A percentile compares a stretch with the other conserved stretches of the same genome.
Conservation (phyloP, 2,329 filamentous ascomycete genomes). For the Colletotrichum coccodes region DNA sequence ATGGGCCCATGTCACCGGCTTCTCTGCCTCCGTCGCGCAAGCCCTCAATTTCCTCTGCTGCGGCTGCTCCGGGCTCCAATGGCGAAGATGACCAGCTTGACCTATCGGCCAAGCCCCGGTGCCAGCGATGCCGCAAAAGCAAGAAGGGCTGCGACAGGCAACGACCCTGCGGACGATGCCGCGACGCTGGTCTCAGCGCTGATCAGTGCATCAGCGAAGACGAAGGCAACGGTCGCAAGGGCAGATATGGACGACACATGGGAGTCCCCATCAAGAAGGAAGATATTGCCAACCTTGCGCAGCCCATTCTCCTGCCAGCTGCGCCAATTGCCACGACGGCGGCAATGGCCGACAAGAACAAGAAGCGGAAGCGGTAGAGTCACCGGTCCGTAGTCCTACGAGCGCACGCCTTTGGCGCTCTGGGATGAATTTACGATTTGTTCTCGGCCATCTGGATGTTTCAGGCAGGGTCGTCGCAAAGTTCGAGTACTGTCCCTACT, state of each 20-base stretch:
- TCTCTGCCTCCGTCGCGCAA: conserved; percentile 81
- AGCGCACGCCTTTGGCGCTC: background rate
- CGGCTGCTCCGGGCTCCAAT: conserved; percentile 57
- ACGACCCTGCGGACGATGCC: conserved; percentile 93
- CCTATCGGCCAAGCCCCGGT: conserved; percentile 93
- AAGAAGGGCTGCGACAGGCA: conserved; percentile 99
- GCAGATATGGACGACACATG: conserved; percentile 83
- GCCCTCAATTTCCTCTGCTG: conserved; percentile 73
- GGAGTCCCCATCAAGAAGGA: conserved; percentile 72
- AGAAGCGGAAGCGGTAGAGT: conserved; percentile 69
- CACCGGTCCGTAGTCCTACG: background rate
- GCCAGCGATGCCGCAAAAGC: conserved; percentile 98
- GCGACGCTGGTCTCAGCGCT: conserved; percentile 91
- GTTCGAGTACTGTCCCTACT: conserved; percentile 14
- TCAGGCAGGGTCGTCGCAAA: background rate
- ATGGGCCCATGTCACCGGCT: conserved; percentile 67
- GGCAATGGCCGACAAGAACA: conserved; percentile 62
- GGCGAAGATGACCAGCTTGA: conserved; percentile 94
- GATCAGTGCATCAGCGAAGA: conserved; percentile 98
- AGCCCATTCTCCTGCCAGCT: conserved; percentile 52
- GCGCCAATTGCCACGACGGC: conserved; percentile 53
- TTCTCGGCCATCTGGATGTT: background rate
- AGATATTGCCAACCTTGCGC: conserved; percentile 54
- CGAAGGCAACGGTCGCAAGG: conserved; percentile 96
- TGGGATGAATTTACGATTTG: background rate